Evolutionary conservation across 2,329 filamentous ascomycete species (phyloP), one percentile per base, ranked within the genome.

Genomic region (Microcyclospora tardicrescens): DNA sequence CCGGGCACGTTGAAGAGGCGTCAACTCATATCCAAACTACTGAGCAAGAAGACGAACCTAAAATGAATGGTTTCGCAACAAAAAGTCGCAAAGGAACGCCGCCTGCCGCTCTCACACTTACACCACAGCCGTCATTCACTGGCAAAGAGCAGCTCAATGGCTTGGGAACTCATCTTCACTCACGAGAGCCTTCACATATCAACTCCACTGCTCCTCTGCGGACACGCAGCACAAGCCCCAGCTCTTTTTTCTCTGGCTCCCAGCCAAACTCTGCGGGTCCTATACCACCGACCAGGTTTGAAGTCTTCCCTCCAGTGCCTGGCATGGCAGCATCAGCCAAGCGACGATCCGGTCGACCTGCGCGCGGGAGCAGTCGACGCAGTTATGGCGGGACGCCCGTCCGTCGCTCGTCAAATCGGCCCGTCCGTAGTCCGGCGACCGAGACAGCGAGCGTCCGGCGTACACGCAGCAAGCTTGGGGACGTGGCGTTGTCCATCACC

Each of bases 281-380:
- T 35, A 81, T 91, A 16, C 81, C 82, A 2, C 66, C 77, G 0
- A 76, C 68, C 2, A 74, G 84, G 28, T 93, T 85, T 57, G 80
- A 86, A 50, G 75, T 91, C 31, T 89, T 83, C 52, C 84, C 84
- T 8, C 74, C 80, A 0, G 62, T 81, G 8, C 72, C 72, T 14
- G 72, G 72, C 28, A 59, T 61, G 44, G 38, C 42, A 11, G 54
- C 61, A n/a, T 36, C 50, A 16, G 44, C 50, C 6, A 60, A 55
- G 39, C 51, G 57, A 30, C 50, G 54, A 13, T 49, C 58, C 10
- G 55, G 55, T 15, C 45, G 57, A 15, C 54, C 53, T 15, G 43
- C 48, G n/a, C 41, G 48, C 5, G 46, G 50, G 14, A 45, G 53
- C 11, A 50, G 49, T 19, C 44, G 54, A 14, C 48, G 52, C 28